Conservation (phyloP, 768 basidiomycete species). For the Lentinula aciculospora region DNA sequence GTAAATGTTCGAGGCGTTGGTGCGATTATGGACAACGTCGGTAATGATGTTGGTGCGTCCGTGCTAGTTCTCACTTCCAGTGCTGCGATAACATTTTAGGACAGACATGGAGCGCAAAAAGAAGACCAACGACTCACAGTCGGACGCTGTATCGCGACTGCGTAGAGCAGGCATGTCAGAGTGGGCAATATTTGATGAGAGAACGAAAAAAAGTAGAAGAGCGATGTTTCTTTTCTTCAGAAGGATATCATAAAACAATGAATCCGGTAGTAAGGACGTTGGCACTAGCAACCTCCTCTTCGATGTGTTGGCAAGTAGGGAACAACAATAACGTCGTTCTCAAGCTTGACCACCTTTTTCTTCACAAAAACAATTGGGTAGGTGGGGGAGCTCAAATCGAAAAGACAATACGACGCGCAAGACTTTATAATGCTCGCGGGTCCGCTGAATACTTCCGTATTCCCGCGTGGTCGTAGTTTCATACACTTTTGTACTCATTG, state of each 20-base stretch:
- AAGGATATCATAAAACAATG: slow-evolving; percentile 19
- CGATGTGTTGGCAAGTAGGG: slow-evolving; percentile 24
- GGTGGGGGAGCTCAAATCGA: slow-evolving; percentile 53
- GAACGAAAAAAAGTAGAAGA: slow-evolving; percentile 12
- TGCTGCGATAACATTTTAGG: slow-evolving; percentile 30
- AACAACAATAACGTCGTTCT: slow-evolving; percentile 24
- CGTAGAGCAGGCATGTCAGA: slow-evolving; percentile 69
- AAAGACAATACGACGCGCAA: slow-evolving; percentile 48
- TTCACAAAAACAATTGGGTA: slow-evolving; percentile 54
- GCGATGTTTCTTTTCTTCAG: slow-evolving; percentile 19
- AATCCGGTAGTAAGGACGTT: slow-evolving; percentile 20
- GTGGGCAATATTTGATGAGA: slow-evolving; percentile 12
- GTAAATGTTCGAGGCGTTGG: slow-evolving; percentile 69
- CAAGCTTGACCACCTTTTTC: slow-evolving; percentile 37
- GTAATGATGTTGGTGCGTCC: slow-evolving; percentile 44
- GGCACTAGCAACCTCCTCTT: slow-evolving; percentile 27
- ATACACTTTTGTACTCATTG: not conserved
- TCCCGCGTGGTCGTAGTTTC: not conserved
- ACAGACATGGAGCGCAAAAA: not conserved
- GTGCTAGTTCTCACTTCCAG: slow-evolving; percentile 60
- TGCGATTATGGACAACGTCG: slow-evolving; percentile 56
- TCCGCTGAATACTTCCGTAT: slow-evolving; percentile 32
- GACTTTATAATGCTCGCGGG: slow-evolving; percentile 42
- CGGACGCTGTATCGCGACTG: slow-evolving; percentile 65
- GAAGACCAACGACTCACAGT: slow-evolving; percentile 27